phyloP scores from a whole-genome alignment of 2,329 filamentous ascomycete species.

The Penicillium sp. region DNA sequence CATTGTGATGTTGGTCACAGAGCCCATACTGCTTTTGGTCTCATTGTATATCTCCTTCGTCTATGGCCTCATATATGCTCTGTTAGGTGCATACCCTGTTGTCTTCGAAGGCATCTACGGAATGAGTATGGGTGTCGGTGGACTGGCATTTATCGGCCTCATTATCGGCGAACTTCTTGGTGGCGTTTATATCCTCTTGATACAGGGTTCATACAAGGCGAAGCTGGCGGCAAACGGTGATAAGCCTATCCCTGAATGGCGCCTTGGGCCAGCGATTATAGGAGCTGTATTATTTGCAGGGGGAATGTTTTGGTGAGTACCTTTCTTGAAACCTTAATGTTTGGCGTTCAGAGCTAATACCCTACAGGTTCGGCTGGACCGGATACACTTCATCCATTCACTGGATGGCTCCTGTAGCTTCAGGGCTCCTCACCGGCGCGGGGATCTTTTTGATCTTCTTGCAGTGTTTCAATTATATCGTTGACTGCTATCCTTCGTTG shows the following conservation, averaged over 20 bases:
- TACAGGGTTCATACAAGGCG: constrained; percentile 66
- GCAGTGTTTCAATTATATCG: constrained; percentile 58
- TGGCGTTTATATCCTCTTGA: constrained; percentile 62
- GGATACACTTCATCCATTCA: constrained; percentile 51
- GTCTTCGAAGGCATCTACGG: constrained; percentile 40
- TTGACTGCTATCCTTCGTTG: constrained; percentile 58
- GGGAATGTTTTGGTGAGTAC: constrained; percentile 65
- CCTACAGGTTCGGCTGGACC: constrained; percentile 62
- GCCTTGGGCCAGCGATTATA: constrained; percentile 53
- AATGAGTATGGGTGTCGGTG: constrained; percentile 68
- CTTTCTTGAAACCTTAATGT: no score
- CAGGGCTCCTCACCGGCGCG: constrained; percentile 56
- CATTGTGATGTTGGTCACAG: constrained; percentile 36
- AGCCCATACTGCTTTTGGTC: constrained; percentile 38
- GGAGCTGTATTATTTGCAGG: constrained; percentile 54
- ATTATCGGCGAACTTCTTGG: constrained; percentile 70
- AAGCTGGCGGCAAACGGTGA: constrained; percentile 67
- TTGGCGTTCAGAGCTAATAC: background rate
- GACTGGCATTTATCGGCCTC: constrained; percentile 83
- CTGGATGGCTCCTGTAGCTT: constrained; percentile 42
- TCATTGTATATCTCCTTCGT: constrained; percentile 36
- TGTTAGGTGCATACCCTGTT: constrained; percentile 38
- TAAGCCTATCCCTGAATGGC: constrained; percentile 58
- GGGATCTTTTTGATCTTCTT: constrained; percentile 59
- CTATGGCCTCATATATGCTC: constrained; percentile 33